These are phyloP conservation scores for Alternaria alternata DNA, from an alignment of 2,329 filamentous ascomycete genomes.

Conservation along the genomic window DNA sequence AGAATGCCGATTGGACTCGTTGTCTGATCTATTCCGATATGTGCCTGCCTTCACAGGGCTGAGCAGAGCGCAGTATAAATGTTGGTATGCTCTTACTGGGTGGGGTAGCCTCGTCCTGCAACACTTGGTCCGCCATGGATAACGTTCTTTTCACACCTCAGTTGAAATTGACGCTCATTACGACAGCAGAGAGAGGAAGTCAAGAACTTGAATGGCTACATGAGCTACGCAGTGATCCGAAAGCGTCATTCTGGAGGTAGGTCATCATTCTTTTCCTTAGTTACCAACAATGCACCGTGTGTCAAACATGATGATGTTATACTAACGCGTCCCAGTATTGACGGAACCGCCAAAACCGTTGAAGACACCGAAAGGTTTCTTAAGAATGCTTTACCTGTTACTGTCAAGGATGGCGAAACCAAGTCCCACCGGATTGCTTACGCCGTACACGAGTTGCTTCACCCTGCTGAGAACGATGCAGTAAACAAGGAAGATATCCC, in stretches of 20 bases:
- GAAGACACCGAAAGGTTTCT: constrained; percentile 40
- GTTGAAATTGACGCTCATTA: constrained; percentile 43
- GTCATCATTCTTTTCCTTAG: background rate
- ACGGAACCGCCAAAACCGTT: constrained; percentile 31
- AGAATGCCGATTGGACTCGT: constrained; percentile 14
- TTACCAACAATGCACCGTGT: background rate
- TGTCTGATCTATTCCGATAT: constrained; percentile 7
- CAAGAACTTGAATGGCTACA: constrained; percentile 48
- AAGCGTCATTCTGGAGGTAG: constrained; percentile 46
- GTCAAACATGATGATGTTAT: background rate
- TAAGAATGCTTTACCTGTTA: constrained; percentile 22
- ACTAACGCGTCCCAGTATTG: constrained; percentile 28
- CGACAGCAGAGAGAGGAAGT: constrained; percentile 38
- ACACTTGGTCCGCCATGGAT: constrained; percentile 30
- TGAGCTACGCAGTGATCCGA: constrained; percentile 40
- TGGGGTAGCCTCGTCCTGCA: background rate
- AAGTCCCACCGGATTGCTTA: constrained; percentile 37
- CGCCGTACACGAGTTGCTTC: constrained; percentile 37
- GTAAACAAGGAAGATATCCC: constrained; percentile 1
- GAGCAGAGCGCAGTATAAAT: constrained; percentile 1
- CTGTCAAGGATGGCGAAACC: constrained; percentile 11
- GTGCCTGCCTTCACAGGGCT: background rate
- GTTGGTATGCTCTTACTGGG: background rate
- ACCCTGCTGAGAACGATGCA: background rate
- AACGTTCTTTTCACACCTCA: constrained; percentile 36